phyloP scores from a whole-genome alignment of 805 yeast species.

The Spathaspora girioi region DNA sequence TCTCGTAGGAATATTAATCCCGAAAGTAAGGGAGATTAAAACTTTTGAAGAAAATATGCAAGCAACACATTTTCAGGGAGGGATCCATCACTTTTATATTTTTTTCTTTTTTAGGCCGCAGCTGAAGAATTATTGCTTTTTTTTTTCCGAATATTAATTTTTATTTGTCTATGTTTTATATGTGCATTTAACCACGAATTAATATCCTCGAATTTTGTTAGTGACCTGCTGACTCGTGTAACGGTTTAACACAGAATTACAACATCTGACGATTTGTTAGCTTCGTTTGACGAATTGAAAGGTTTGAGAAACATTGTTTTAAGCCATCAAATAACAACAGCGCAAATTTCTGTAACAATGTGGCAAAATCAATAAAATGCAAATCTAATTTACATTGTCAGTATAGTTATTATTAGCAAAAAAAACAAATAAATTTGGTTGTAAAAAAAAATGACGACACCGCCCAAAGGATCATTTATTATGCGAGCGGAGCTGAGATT shows the following conservation, averaged over 20 bases:
- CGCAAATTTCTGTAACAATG: neutral
- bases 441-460: neutral
- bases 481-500: neutral
- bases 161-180: neutral
- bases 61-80: neutral
- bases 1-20: neutral
- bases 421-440: neutral
- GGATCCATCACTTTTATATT: neutral
- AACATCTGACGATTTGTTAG: neutral
- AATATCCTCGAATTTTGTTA: neutral
- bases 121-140: neutral
- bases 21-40: neutral
- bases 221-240: neutral
- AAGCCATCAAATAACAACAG: neutral
- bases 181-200: neutral
- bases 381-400: neutral
- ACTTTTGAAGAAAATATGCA: neutral
- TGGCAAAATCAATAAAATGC: neutral
- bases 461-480: neutral
- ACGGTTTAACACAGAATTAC: neutral
- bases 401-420: neutral
- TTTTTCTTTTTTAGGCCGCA: neutral
- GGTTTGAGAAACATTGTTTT: neutral
- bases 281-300: neutral
- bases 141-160: neutral